A percentile compares a stretch with the other conserved stretches of the same genome.
Conservation (phyloP, 768 basidiomycete species). For the Agaricus subrufescens region DNA sequence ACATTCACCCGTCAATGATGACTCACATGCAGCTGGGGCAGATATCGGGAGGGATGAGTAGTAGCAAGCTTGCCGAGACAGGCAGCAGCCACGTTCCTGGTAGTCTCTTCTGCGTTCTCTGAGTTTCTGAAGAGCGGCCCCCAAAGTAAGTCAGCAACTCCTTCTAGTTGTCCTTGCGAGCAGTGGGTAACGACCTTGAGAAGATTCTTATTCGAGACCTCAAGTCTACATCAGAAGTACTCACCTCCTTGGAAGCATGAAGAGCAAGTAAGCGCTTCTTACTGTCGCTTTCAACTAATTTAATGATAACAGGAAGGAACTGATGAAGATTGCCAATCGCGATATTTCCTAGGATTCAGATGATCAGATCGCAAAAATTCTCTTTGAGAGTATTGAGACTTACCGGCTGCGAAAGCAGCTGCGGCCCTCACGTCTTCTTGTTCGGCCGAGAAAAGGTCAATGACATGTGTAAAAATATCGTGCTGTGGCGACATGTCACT, state of each 20-base stretch:
- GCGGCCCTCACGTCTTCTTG: conserved; percentile 87
- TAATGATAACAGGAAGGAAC: conserved; percentile 84
- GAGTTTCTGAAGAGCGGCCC: conserved; percentile 88
- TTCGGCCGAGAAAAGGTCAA: conserved; percentile 70
- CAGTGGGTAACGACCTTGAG: conserved; percentile 86
- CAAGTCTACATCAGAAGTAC: conserved; percentile 6
- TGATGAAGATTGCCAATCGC: conserved; percentile 88
- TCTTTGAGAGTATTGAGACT: conserved; percentile 14
- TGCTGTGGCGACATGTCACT: conserved; percentile 85
- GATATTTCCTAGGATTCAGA: conserved; percentile 66
- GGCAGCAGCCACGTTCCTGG: conserved; percentile 92
- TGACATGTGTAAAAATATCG: conserved; percentile 71
- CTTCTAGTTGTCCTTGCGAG: conserved; percentile 77
- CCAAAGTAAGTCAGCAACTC: conserved; percentile 89
- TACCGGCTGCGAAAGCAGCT: conserved; percentile 91
- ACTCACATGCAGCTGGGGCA: conserved; percentile 87
- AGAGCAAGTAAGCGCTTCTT: conserved; percentile 82
- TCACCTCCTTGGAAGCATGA: conserved; percentile 89
- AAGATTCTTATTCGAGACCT: not conserved
- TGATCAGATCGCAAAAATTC: not conserved
- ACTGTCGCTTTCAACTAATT: conserved; percentile 67
- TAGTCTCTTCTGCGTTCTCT: conserved; percentile 84
- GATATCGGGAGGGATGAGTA: conserved; percentile 83
- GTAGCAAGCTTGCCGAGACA: conserved; percentile 95
- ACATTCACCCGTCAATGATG: not conserved